Evolutionary conservation across 257 asterid genomes (phyloP), one percentile per base, ranked within the genome.

Genomic region (Lycium barbarum): DNA sequence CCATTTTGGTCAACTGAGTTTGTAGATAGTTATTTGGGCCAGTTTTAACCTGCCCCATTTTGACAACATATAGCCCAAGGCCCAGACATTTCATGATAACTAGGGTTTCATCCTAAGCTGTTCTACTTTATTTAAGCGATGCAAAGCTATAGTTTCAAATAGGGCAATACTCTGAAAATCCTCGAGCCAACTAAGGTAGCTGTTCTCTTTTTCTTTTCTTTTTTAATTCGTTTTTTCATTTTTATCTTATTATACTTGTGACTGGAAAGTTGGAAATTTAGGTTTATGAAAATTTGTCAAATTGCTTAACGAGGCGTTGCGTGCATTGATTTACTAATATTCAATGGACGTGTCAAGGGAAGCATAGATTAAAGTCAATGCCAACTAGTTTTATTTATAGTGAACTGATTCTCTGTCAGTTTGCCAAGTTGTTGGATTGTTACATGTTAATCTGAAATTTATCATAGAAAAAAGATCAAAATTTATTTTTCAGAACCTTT

Each of bases 241-340:
- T 18, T 7, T 35, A 7, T 45, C 9, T 40, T 40, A 5, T 40
- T 3, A 40, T 40, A 40, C 45, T 40, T 40, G 33, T 26, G 33
- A 26, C 33, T 26, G 33, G 33, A 26, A 26, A 26, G 33, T 26
- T 26, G 33, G 33, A 26, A 26, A 26, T 26, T 26, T 26, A 26
- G 33, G 33, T 26, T 26, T 26, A 26, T 26, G 33, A 26, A 40
- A 26, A 7, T 73, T 57, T 45, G 11, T 20, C 33, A 15, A 18
- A 22, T 67, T 83, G 85, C 85, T 53, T 83, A 49, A 80, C 33
- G 80, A 83, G 85, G 85, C 85, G 85, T 67, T 83, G 76, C 85
- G 85, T 54, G 80, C 68, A 67, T 83, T 83, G 85, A 3, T 73
- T 33, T 66, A 49, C 3, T 82, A 10, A 11, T 62, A 22, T 67